Base-by-base conservation (phyloP, 164 flowering plant species). In the Berberis vulgaris region DNA sequence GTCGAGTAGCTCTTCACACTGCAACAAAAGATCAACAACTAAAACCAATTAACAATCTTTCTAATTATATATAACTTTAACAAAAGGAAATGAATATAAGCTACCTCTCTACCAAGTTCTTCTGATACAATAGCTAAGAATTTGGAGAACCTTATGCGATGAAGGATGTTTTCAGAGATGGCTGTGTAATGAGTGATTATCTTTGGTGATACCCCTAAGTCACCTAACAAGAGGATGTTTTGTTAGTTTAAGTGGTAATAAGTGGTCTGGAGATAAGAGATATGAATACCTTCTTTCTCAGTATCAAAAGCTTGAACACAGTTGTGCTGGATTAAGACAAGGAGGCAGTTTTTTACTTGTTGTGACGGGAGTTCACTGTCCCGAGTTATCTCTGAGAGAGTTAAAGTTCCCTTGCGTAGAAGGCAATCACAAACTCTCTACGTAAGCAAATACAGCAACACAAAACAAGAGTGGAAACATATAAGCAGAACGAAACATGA, bases 391-490 rank as follows among this genome's bases (percentile, higher is more conserved):
- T 70, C 71, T 11, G 61, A 61, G 3, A 80, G 68, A 0, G 87
- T 69, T 45, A 86, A 74, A 6, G 86, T 72, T 67, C 97, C 99
- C 69, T 70, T 82, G 2, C 76, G 76, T 26, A 95, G 82, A 9
- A 95, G 88, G 70, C 87, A 88, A n/a, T 81, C 86, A 63, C 94
- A 87, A 7, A 95, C 99, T 81, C 84, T 85, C 99, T 91, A 84
- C 52, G 66, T 26, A 26, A 26, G 26, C 26, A 26, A 26, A 26
- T 26, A 26, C 26, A 26, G 26, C 7, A 58, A 39, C 55, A 2
- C 7, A 59, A 3, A 56, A 61, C 42, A 61, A 45, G 2, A 64
- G 11, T 26, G 26, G 26, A 26, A 26, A 26, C 0, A 41, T 6
- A 54, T 8, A 62, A 44, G 54, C 4, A 43, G 13, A 65, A 6